Evolutionary conservation across 768 basidiomycete species (phyloP).

Genomic region (Agrocybe praecox): DNA sequence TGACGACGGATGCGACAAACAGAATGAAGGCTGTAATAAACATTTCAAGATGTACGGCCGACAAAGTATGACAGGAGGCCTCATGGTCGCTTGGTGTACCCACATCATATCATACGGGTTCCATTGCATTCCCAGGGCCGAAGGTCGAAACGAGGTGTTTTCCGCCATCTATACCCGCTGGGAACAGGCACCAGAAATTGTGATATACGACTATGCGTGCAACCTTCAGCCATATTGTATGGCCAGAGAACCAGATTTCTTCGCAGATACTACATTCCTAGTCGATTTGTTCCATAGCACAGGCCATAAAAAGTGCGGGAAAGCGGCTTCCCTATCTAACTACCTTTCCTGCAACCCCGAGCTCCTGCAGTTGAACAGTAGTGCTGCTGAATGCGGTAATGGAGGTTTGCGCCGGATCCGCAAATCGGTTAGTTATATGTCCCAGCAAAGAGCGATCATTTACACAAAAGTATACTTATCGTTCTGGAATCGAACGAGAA

Average conservation of each 20-base stretch:
- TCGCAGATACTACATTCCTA: slow-evolving; percentile 24
- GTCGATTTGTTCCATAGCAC: slow-evolving; percentile 33
- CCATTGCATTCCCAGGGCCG: slow-evolving; percentile 31
- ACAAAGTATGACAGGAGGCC: slow-evolving; percentile 8
- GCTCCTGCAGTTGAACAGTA: slow-evolving; percentile 27
- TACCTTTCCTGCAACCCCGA: slow-evolving; percentile 25
- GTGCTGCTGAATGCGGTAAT: slow-evolving; percentile 36
- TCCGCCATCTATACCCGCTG: slow-evolving; percentile 34
- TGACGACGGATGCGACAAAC: slow-evolving; percentile 6
- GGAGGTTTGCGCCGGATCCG: slow-evolving; percentile 24
- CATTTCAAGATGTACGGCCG: slow-evolving; percentile 26
- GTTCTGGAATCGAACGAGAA: slow-evolving; percentile 13
- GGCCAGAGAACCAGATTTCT: too few species aligned
- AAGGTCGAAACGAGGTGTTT: slow-evolving; percentile 40
- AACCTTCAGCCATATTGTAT: too few species aligned
- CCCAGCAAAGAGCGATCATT: slow-evolving; percentile 22
- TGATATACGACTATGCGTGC: slow-evolving; percentile 3
- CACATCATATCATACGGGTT: slow-evolving; percentile 34
- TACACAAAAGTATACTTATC: slow-evolving; percentile 26
- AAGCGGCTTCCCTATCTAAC: slow-evolving; percentile 26
- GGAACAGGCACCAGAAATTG: slow-evolving; percentile 22
- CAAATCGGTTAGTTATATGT: slow-evolving; percentile 30
- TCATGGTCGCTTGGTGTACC: slow-evolving; percentile 34
- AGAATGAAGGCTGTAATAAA: slow-evolving; percentile 24
- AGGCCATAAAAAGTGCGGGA: slow-evolving; percentile 29